Conservation (phyloP, 805 yeast species). For the Priceomyces castillae region DNA sequence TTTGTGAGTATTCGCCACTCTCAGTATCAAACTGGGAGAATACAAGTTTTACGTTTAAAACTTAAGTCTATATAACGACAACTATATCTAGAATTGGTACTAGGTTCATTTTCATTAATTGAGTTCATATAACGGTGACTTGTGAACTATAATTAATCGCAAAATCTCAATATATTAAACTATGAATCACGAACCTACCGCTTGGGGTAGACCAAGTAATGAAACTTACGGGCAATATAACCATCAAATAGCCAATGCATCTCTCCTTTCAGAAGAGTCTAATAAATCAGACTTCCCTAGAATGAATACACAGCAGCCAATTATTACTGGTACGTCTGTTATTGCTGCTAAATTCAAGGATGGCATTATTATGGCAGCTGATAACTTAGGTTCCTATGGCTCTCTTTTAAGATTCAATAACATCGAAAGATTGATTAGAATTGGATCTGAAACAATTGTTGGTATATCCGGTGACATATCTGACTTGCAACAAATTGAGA, state of each 20-base stretch:
- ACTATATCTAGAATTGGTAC: background rate
- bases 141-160: background rate
- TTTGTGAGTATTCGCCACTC: conserved; percentile 5
- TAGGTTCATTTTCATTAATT: background rate
- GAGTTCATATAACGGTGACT: background rate
- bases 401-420: conserved; percentile 84
- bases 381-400: conserved; percentile 88
- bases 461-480: conserved; percentile 94
- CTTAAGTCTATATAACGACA: background rate
- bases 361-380: conserved; percentile 95
- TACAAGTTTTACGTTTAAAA: background rate
- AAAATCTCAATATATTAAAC: background rate
- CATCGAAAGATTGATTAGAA: conserved; percentile 78
- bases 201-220: conserved; percentile 94
- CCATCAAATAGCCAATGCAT: conserved; percentile 66
- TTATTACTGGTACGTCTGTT: conserved; percentile 95
- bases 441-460: conserved; percentile 83
- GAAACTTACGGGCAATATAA: conserved; percentile 80
- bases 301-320: conserved; percentile 89
- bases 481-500: conserved; percentile 82
- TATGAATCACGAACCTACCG: conserved; percentile 94
- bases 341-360: conserved; percentile 84
- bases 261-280: conserved; percentile 18
- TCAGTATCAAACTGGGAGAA: background rate
- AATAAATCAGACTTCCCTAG: conserved; percentile 49